A percentile compares a stretch with the other conserved stretches of the same genome.
These are phyloP conservation scores for Amanita rimosa DNA, from an alignment of 768 basidiomycete genomes.

Conservation along the genomic window DNA sequence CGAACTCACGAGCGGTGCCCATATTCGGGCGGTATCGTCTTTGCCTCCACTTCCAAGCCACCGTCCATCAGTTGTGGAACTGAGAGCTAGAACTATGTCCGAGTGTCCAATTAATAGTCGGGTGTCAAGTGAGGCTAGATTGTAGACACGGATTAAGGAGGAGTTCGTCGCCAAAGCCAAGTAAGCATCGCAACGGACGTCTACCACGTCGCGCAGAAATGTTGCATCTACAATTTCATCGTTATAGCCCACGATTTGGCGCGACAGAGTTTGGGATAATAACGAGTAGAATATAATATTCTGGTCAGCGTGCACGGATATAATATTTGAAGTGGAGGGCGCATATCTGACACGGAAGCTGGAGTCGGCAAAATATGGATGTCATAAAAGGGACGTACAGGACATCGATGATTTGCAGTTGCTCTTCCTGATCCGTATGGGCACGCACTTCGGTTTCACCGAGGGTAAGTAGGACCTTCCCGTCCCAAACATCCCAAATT, in stretches of 20 bases:
- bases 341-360: conserved; percentile 44
- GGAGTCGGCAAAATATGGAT: conserved; percentile 9
- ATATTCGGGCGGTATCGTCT: conserved; percentile 79
- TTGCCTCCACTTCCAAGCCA: conserved; percentile 89
- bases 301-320: conserved; percentile 91
- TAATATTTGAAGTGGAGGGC: conserved; percentile 47
- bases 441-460: conserved; percentile 36
- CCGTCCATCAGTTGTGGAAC: conserved; percentile 51
- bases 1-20: conserved; percentile 35
- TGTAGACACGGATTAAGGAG: conserved; percentile 86
- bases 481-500: conserved; percentile 73
- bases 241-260: conserved; percentile 93
- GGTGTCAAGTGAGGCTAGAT: conserved; percentile 63
- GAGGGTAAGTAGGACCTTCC: conserved; percentile 49
- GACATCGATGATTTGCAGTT: conserved; percentile 72
- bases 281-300: conserved; percentile 91
- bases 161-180: conserved; percentile 97
- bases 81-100: conserved; percentile 85
- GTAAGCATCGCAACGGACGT: conserved; percentile 42
- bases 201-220: conserved; percentile 45
- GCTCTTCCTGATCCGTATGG: conserved; percentile 55
- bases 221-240: conserved; percentile 92
- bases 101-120: conserved; percentile 81
- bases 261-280: conserved; percentile 44
- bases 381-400: conserved; percentile 44